Evolutionary conservation across 2,329 filamentous ascomycete genomes (phyloP), one percentile per base, ranked within the genome.

Genomic region (Colletotrichum noveboracense): DNA sequence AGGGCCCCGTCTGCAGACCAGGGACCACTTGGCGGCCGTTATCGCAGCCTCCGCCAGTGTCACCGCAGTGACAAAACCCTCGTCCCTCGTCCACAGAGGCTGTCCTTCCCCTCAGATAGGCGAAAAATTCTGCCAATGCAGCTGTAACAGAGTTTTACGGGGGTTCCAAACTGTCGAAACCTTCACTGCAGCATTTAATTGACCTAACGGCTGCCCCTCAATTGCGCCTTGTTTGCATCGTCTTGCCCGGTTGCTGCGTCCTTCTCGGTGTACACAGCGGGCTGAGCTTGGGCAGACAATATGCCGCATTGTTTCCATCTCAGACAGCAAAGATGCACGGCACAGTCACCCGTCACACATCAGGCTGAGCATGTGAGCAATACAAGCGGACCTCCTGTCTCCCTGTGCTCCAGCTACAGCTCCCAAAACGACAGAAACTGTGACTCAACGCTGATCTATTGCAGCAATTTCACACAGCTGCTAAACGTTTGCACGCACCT

Each of bases 11-110:
- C 61, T 58, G 70, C 74, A 30, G 64, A 55, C 70, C 56, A 72
- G 74, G 74, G 58, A 69, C 65, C 74, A 76, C 74, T 69, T 58
- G 26, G 34, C 70, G 74, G 64, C 74, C 74, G 74, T 76, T 76
- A 76, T 76, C 74, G 74, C 74, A 65, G 56, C 43, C 70, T 75
- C 56, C n/a, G 70, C 48, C 56, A 60, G 28, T 32, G 70, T 76
- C 70, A 68, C 70, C 18, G 56, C 70, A 76, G 74, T 68, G 70
- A 76, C 70, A 75, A 58, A 48, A 32, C 13, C 56, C 58, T n/a
- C 28, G 28, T 32, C 67, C 66, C 56, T 58, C 71, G 43, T 65
- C 26, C 56, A 34, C 58, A 34, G 30, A 38, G 61, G n/a, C 43
- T 52, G 6, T 52, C 43, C 61, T 43, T 36, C 66, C 32, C 61